Evolutionary conservation across 805 yeast genomes (phyloP).

Genomic region (Saccharomycopsis sp.): DNA sequence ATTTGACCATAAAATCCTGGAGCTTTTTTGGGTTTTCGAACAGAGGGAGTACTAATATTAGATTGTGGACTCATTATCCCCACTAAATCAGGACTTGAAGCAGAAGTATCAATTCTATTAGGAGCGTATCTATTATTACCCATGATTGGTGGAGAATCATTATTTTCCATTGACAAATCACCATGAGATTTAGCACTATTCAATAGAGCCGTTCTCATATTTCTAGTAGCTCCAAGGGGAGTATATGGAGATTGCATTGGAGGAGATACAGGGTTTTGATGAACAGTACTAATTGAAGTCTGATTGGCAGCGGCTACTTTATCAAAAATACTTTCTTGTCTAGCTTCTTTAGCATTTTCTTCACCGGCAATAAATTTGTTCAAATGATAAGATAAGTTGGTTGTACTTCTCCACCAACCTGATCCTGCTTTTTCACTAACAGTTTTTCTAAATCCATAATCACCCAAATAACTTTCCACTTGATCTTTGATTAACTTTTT

Average conservation of each 20-base stretch:
- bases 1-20: too few relatives aligned
- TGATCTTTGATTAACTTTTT: neutral
- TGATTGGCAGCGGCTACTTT: conserved; percentile 8
- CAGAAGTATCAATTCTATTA: conserved; percentile 1
- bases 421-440: conserved; percentile 5
- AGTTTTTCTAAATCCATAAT: conserved; percentile 6
- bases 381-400: conserved; percentile 15
- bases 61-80: neutral
- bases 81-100: neutral
- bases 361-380: conserved; percentile 18
- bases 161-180: too few relatives aligned
- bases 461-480: conserved; percentile 9
- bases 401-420: conserved; percentile 16
- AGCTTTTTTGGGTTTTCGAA: too few relatives aligned
- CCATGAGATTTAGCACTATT: too few relatives aligned
- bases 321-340: conserved; percentile 12
- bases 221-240: conserved; percentile 13
- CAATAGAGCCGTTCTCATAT: conserved; percentile 5
- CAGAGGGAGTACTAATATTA: too few relatives aligned
- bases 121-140: too few relatives aligned
- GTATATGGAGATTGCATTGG: conserved; percentile 13
- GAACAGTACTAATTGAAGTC: neutral
- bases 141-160: too few relatives aligned
- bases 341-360: conserved; percentile 9
- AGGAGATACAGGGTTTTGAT: neutral